These are phyloP conservation scores for Penicillium crustosum DNA, from an alignment of 2,329 filamentous ascomycete species.

Conservation along the genomic window DNA sequence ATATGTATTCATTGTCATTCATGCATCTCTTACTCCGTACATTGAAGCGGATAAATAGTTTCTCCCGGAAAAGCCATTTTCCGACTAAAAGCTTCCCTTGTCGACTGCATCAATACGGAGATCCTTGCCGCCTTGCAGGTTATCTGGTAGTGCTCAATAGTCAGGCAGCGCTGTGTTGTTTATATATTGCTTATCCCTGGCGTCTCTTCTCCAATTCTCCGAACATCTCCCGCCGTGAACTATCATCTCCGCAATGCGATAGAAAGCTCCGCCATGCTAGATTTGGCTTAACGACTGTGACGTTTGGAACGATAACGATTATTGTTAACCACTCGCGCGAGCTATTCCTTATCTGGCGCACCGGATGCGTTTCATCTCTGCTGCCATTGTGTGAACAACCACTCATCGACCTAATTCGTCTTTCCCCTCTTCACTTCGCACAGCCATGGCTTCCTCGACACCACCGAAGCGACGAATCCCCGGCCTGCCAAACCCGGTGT, in stretches of 20 bases:
- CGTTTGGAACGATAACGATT: slow-evolving; percentile 5
- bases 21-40: not conserved
- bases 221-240: not conserved
- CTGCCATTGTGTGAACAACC: not conserved
- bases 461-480: slow-evolving; percentile 33
- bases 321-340: slow-evolving; percentile 1
- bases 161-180: not conserved
- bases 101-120: not conserved
- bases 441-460: slow-evolving; percentile 25
- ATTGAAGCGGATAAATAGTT: not conserved
- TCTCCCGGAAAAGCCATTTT: not conserved
- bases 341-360: slow-evolving; percentile 13
- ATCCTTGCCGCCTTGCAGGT: not conserved
- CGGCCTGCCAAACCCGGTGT: slow-evolving; percentile 47
- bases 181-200: not conserved
- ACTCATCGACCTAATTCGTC: not conserved
- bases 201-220: not conserved
- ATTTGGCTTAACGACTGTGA: slow-evolving; percentile 1
- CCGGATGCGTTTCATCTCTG: slow-evolving; percentile 18
- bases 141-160: not conserved
- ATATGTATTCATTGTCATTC: not conserved
- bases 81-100: slow-evolving; percentile 6
- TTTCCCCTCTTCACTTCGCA: not conserved
- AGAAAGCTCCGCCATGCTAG: slow-evolving; percentile 12
- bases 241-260: not conserved